phyloP scores from a whole-genome alignment of 2,329 filamentous ascomycete species.

The Aureobasidium namibiae region DNA sequence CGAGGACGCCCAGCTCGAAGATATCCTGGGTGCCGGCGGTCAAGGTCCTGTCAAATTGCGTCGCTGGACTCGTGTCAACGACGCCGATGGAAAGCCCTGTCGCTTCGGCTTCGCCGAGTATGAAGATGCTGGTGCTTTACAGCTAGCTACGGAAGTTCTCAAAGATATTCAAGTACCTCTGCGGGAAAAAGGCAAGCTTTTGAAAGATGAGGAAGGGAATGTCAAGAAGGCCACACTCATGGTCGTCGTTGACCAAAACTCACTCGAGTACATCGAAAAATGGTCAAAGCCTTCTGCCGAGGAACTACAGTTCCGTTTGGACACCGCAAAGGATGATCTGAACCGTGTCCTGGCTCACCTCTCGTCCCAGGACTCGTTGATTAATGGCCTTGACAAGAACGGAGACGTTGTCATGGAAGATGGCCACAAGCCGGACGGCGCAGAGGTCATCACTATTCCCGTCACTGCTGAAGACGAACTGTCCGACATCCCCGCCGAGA shows the following conservation, averaged over 20 bases:
- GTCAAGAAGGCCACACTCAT: slow-evolving; percentile 23
- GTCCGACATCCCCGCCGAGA: slow-evolving; percentile 88
- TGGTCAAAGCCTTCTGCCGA: slow-evolving; percentile 58
- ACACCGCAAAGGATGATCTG: slow-evolving; percentile 60
- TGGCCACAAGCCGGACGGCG: slow-evolving; percentile 48
- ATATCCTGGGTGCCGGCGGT: slow-evolving; percentile 68
- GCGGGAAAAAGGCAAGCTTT: slow-evolving; percentile 55
- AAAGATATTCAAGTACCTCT: slow-evolving; percentile 73
- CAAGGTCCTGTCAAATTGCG: slow-evolving; percentile 47
- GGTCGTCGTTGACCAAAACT: slow-evolving; percentile 68
- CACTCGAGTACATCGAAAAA: slow-evolving; percentile 76
- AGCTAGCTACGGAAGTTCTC: slow-evolving; percentile 76
- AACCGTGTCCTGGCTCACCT: slow-evolving; percentile 51
- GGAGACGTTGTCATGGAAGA: slow-evolving; percentile 66
- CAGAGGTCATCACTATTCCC: slow-evolving; percentile 85
- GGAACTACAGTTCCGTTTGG: slow-evolving; percentile 57
- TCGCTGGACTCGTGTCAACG: slow-evolving; percentile 73
- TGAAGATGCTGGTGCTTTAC: slow-evolving; percentile 81
- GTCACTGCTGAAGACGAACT: slow-evolving; percentile 82
- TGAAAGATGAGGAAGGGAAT: slow-evolving; percentile 35
- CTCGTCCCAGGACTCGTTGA: slow-evolving; percentile 2
- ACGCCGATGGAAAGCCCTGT: slow-evolving; percentile 72
- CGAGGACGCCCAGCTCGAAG: slow-evolving; percentile 70
- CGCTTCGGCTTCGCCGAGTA: slow-evolving; percentile 95
- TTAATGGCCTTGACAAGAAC: slow-evolving; percentile 45